Evolutionary conservation across 1,139 yeast genomes (phyloP), one percentile per base, ranked within the genome.

Genomic region (Candida buenavistaensis): DNA sequence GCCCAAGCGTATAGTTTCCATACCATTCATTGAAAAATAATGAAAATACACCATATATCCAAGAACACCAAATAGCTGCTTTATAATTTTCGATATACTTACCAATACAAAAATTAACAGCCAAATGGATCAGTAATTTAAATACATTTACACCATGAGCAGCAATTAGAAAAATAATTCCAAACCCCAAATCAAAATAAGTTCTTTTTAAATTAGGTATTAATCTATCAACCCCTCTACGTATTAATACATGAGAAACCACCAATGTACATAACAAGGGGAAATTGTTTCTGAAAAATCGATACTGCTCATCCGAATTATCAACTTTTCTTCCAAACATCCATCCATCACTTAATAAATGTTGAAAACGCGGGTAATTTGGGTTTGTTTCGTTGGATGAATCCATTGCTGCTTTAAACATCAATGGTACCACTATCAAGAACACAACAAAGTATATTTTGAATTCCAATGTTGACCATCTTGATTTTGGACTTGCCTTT

Each of bases 221-320:
- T 1, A 53, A 35, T 2, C 47, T 37, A 6, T 50, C 39, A 0
- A 61, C 50, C 0, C 57, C 28, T 35, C 66, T 58, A 46, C 95
- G 74, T 12, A 81, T 45, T 0, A 52, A 36, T 4, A 69, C 60
- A 55, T 92, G 97, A 1, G 67, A 55, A 0, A 57, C 48, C 33
- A 82, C 68, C 34, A 88, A 65, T 1, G 63, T 75, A 16, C 68
- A 55, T 33, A 94, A 62, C 35, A 84, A 56, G 8, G 79, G 75
- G 46, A 90, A 70, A 54, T 88, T 89, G 51, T 84, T 82, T 48
- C 98, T 73, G 56, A 94, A 89, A 51, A 89, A 87, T 20, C 88
- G 66, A 53, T 92, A 94, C 57, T 94, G 99, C 25, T 70, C 69
- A 55, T 94, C 99, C 3, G 96, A 83, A 55, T 90, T 90, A 55